phyloP scores from a whole-genome alignment of 2,329 filamentous ascomycete genomes.

The Teratosphaeria viscida region DNA sequence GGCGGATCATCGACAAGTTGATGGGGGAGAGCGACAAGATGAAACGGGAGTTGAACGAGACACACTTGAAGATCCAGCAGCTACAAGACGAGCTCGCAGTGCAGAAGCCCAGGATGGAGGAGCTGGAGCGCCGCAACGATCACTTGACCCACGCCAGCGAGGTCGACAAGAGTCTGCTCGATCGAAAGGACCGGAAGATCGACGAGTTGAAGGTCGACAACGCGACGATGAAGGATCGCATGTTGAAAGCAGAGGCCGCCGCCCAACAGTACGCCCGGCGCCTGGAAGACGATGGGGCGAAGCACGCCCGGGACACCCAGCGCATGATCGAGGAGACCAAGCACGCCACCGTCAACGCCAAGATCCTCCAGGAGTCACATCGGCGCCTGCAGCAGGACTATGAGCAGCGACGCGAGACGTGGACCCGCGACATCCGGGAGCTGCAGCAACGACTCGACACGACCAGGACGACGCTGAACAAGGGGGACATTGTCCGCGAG shows the following conservation, averaged over 20 bases:
- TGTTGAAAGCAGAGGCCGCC: slow-evolving; percentile 26
- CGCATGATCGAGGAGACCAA: slow-evolving; percentile 37
- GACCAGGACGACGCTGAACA: slow-evolving; percentile 45
- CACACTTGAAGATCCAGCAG: slow-evolving; percentile 49
- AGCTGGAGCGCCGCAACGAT: slow-evolving; percentile 58
- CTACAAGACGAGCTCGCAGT: slow-evolving; percentile 57
- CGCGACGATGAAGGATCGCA: slow-evolving; percentile 53
- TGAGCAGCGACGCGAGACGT: slow-evolving; percentile 39
- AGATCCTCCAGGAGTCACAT: slow-evolving; percentile 60
- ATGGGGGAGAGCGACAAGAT: slow-evolving; percentile 71
- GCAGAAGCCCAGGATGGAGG: slow-evolving; percentile 61
- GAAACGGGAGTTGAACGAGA: slow-evolving; percentile 50
- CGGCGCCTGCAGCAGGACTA: slow-evolving; percentile 57
- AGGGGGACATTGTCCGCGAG: slow-evolving; percentile 58
- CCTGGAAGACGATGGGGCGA: slow-evolving; percentile 51
- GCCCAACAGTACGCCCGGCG: slow-evolving; percentile 21
- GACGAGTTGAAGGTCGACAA: slow-evolving; percentile 56
- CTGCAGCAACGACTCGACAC: slow-evolving; percentile 46
- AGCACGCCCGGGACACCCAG: slow-evolving; percentile 54
- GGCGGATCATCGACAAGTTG: slow-evolving; percentile 68
- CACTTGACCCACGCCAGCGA: slow-evolving; percentile 57
- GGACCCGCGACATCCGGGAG: slow-evolving; percentile 40
- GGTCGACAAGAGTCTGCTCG: slow-evolving; percentile 60
- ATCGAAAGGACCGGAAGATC: slow-evolving; percentile 64
- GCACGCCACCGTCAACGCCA: slow-evolving; percentile 50